Conservation (phyloP, 140 eudicot genomes). For the Senecio squalidus region DNA sequence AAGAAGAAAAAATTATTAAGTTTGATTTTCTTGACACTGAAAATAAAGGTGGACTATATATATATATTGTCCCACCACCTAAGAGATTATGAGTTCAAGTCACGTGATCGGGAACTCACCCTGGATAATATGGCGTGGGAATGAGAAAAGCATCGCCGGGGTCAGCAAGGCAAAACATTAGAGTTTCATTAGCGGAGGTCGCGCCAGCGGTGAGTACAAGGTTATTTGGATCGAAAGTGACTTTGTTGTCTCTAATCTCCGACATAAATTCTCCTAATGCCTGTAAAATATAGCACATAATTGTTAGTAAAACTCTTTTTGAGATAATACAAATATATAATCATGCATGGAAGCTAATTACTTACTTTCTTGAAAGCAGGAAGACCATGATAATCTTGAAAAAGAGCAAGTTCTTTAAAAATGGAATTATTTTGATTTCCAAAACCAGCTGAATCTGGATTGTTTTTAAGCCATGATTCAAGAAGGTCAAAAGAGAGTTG, state of each 20-base stretch:
- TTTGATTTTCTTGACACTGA: neutral
- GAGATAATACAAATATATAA: neutral
- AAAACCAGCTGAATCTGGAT: constrained; percentile 33
- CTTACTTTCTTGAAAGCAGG: constrained; percentile 53
- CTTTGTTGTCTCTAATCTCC: constrained; percentile 42
- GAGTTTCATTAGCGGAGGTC: constrained; percentile 54
- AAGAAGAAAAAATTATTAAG: neutral
- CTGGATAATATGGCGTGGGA: constrained; percentile 66
- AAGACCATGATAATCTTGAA: constrained; percentile 62
- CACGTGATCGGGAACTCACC: constrained; percentile 39
- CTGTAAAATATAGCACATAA: constrained; percentile 29
- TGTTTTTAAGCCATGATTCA: constrained; percentile 40
- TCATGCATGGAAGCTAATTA: neutral
- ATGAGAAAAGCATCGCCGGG: constrained; percentile 58
- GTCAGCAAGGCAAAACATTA: constrained; percentile 47
- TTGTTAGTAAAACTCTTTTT: neutral
- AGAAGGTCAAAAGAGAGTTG: constrained; percentile 43
- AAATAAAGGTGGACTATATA: too few relatives aligned
- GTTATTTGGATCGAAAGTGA: constrained; percentile 33
- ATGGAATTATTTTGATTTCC: constrained; percentile 20
- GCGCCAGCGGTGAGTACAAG: constrained; percentile 62
- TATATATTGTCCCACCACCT: too few relatives aligned
- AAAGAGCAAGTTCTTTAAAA: constrained; percentile 52
- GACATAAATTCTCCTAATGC: constrained; percentile 46
- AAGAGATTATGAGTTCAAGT: too few relatives aligned